Percentiles rank a stretch among this genome's conserved stretches.
Conservation (phyloP, 202 grass and related monocot genomes). For the Schoenoplectus tabernaemontani region DNA sequence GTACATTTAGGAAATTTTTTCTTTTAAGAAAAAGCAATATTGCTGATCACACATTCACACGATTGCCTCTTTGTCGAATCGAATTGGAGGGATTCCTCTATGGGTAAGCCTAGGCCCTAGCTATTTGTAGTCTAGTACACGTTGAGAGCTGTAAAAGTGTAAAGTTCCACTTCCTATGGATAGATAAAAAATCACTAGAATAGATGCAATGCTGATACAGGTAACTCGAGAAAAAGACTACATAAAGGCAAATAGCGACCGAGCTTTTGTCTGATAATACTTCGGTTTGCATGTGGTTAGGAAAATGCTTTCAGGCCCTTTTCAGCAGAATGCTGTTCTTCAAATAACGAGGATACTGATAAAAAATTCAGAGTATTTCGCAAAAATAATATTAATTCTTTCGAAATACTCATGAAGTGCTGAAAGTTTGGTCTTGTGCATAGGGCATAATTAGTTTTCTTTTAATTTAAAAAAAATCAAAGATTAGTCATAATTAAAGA, state of each 20-base stretch:
- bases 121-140: no score
- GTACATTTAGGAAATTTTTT: not conserved
- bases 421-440: no score
- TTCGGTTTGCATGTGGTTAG: constrained; percentile 3
- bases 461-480: no score
- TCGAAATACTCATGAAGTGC: no score
- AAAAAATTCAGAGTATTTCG: no score
- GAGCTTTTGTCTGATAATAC: not conserved
- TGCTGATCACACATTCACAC: not conserved
- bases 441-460: no score
- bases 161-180: not conserved
- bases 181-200: not conserved
- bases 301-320: not conserved
- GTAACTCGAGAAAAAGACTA: not conserved
- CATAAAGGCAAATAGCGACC: not conserved
- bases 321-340: not conserved
- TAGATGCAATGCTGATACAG: not conserved
- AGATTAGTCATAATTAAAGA: no score
- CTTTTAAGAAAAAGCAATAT: not conserved
- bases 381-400: no score
- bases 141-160: no score
- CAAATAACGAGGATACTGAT: not conserved
- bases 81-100: not conserved
- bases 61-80: not conserved
- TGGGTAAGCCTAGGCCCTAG: not conserved